These are phyloP conservation scores for Lasiodiplodia theobromae DNA, from an alignment of 2,329 filamentous ascomycete genomes.

Conservation along the genomic window DNA sequence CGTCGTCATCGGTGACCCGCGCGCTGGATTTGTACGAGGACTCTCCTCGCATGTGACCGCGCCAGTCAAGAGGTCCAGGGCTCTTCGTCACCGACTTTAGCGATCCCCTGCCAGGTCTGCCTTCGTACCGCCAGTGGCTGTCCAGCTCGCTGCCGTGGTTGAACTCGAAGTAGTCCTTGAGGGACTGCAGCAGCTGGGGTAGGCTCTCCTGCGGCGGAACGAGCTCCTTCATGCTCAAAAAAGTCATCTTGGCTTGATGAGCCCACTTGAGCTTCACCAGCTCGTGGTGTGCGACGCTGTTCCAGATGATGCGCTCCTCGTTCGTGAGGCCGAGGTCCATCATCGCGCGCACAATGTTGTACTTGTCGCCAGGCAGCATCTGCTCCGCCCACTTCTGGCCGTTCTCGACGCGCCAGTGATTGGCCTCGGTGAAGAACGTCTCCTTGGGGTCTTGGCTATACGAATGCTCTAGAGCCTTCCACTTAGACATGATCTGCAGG, in stretches of 20 bases:
- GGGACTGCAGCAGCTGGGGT: slow-evolving; percentile 34
- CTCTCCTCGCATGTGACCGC: slow-evolving; percentile 22
- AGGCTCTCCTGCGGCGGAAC: slow-evolving; percentile 32
- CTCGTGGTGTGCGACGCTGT: slow-evolving; percentile 38
- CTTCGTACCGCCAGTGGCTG: slow-evolving; percentile 25
- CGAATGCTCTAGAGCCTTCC: slow-evolving; percentile 51
- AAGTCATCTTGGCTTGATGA: slow-evolving; percentile 38
- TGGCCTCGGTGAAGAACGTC: slow-evolving; percentile 28
- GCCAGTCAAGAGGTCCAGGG: slow-evolving; percentile 19
- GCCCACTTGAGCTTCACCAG: slow-evolving; percentile 37
- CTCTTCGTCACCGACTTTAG: slow-evolving; percentile 21
- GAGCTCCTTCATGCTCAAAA: slow-evolving; percentile 33
- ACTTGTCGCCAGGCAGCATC: slow-evolving; percentile 52
- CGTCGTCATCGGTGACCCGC: slow-evolving; percentile 13
- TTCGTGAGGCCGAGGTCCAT: slow-evolving; percentile 33
- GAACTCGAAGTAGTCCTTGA: slow-evolving; percentile 35
- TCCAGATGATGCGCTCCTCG: slow-evolving; percentile 48
- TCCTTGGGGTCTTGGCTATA: slow-evolving; percentile 21
- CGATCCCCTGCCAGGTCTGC: slow-evolving; percentile 12
- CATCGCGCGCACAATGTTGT: slow-evolving; percentile 49
- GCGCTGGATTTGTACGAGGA: slow-evolving; percentile 17
- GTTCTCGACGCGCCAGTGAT: slow-evolving; percentile 33
- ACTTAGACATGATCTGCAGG: slow-evolving; percentile 73
- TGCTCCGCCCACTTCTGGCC: slow-evolving; percentile 37
- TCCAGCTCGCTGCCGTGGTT: slow-evolving; percentile 34